Conservation (phyloP, 2,329 filamentous ascomycete species). For the Xylariaceae sp. region DNA sequence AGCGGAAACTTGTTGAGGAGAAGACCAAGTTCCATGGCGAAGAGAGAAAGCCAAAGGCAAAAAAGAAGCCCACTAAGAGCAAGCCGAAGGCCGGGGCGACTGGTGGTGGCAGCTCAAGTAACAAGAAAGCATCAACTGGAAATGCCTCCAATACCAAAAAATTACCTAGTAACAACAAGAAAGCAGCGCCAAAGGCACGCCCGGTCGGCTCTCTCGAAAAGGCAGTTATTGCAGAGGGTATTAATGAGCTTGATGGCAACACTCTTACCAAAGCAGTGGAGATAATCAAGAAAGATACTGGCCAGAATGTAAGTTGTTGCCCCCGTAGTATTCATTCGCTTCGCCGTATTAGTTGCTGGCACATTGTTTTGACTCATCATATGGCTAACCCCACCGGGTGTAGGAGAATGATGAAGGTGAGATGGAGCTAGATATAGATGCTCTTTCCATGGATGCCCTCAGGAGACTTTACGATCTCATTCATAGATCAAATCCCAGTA, state of each 20-base stretch:
- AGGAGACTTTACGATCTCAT: constrained; percentile 52
- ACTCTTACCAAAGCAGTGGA: constrained; percentile 80
- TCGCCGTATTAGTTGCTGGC: background rate
- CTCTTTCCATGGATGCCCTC: constrained; percentile 58
- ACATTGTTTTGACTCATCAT: background rate
- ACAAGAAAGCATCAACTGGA: constrained; percentile 46
- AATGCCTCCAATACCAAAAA: constrained; percentile 39
- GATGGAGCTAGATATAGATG: constrained; percentile 62
- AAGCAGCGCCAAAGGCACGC: constrained; percentile 53
- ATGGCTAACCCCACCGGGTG: constrained; percentile 6
- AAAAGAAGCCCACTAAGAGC: constrained; percentile 79
- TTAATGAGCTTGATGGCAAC: constrained; percentile 76
- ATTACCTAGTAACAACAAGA: constrained; percentile 43
- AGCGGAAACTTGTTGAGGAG: constrained; percentile 74
- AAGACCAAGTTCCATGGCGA: constrained; percentile 63
- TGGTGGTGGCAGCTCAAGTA: constrained; percentile 35
- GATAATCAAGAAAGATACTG: constrained; percentile 87
- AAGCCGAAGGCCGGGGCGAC: constrained; percentile 53
- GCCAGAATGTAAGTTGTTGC: constrained; percentile 64
- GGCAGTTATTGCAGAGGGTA: constrained; percentile 84
- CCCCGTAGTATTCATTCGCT: background rate
- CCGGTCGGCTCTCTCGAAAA: constrained; percentile 80
- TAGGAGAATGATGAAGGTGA: constrained; percentile 63
- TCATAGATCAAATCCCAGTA: constrained; percentile 42
- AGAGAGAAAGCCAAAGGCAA: constrained; percentile 75